Evolutionary conservation across 495 filamentous ascomycete species (phyloP).

Genomic region (Lasiosphaeria miniovina): DNA sequence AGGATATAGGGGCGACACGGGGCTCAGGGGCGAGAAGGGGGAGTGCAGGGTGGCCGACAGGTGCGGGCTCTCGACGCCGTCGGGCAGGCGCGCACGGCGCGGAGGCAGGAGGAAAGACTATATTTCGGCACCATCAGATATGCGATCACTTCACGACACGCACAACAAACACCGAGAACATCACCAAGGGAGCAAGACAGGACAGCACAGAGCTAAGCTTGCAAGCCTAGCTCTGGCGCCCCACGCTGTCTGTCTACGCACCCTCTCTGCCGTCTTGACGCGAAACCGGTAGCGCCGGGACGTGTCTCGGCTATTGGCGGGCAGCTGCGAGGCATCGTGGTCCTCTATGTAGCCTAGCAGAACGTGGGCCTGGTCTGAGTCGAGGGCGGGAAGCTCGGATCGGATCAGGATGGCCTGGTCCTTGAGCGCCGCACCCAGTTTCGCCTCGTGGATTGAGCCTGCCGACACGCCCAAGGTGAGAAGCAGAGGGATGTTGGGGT

Average conservation of each 20-base stretch:
- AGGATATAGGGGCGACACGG: conserved; percentile 74
- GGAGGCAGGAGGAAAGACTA: conserved; percentile 51
- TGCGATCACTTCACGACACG: neutral
- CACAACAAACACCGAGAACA: too few relatives aligned
- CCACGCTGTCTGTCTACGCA: conserved; percentile 40
- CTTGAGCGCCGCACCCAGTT: conserved; percentile 50
- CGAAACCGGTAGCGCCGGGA: conserved; percentile 53
- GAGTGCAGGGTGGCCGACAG: conserved; percentile 67
- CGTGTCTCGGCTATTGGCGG: conserved; percentile 54
- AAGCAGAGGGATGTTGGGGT: conserved; percentile 77
- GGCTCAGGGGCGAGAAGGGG: conserved; percentile 81
- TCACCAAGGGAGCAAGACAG: too few relatives aligned
- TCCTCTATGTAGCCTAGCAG: conserved; percentile 67
- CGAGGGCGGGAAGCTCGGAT: conserved; percentile 66
- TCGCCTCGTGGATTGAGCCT: conserved; percentile 26
- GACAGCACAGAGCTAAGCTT: too few relatives aligned
- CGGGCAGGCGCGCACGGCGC: conserved; percentile 48
- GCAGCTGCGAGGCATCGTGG: conserved; percentile 58
- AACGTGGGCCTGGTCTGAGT: conserved; percentile 59
- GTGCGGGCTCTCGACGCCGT: conserved; percentile 44
- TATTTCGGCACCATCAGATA: conserved; percentile 1
- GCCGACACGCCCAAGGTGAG: conserved; percentile 69
- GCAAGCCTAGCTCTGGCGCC: too few relatives aligned
- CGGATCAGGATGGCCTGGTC: conserved; percentile 59
- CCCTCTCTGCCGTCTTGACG: conserved; percentile 72